Percentiles rank a stretch among this genome's conserved stretches.
phyloP scores from a whole-genome alignment of 2,329 filamentous ascomycete genomes.

The Colletotrichum sidae region DNA sequence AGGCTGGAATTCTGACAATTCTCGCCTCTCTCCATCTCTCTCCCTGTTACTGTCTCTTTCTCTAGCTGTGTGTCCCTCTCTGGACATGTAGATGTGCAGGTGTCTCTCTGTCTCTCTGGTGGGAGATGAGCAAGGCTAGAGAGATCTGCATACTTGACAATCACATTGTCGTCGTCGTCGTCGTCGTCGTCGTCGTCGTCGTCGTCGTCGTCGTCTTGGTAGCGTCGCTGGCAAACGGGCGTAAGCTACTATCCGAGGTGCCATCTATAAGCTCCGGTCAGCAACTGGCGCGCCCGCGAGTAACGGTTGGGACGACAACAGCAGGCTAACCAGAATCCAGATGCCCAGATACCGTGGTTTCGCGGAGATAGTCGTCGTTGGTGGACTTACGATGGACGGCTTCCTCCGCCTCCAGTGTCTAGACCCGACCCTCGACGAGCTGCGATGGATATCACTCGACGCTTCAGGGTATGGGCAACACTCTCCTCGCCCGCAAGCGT shows the following conservation, averaged over 20 bases:
- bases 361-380: neutral
- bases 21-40: too few species aligned
- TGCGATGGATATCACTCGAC: neutral
- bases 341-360: neutral
- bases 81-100: too few species aligned
- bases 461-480: neutral
- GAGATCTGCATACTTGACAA: conserved; percentile 11
- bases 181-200: neutral
- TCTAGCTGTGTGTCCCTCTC: too few species aligned
- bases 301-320: conserved; percentile 27
- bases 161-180: conserved; percentile 21
- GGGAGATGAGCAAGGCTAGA: neutral
- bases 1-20: neutral
- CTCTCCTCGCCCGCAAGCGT: conserved; percentile 17
- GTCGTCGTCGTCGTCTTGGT: neutral
- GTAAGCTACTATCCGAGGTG: neutral
- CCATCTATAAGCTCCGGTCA: neutral
- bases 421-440: neutral
- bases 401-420: neutral
- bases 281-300: conserved; percentile 4
- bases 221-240: neutral
- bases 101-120: too few species aligned
- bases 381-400: neutral
- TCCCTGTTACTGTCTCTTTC: too few species aligned
- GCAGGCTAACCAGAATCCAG: neutral